A percentile compares a stretch with the other conserved stretches of the same genome.
Evolutionary conservation across 306 rosid genomes (phyloP).

Genomic region (Canavalia ensiformis): DNA sequence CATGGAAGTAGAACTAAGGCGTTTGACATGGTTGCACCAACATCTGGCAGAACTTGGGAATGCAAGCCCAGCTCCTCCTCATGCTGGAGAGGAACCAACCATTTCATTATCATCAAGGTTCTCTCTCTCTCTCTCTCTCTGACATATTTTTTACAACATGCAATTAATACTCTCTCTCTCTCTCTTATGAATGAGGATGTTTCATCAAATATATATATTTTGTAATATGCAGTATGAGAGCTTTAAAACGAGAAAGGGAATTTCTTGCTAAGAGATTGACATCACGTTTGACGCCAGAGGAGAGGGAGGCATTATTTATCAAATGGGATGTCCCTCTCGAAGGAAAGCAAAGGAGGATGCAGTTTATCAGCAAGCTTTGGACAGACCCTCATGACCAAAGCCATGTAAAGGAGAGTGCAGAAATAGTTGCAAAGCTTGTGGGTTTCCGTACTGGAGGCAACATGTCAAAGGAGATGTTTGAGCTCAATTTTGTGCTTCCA

Average conservation of each 20-base stretch:
- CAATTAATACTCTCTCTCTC: background rate
- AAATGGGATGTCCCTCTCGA: constrained; percentile 97
- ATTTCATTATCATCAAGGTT: constrained; percentile 95
- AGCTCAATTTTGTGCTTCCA: constrained; percentile 88
- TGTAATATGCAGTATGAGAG: constrained; percentile 71
- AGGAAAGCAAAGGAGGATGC: constrained; percentile 92
- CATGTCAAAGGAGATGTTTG: constrained; percentile 97
- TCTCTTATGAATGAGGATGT: background rate
- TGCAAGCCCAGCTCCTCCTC: constrained; percentile 98
- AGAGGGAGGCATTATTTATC: constrained; percentile 82
- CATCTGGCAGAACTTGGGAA: constrained; percentile 89
- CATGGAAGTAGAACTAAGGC: constrained; percentile 94
- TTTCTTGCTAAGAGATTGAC: constrained; percentile 93
- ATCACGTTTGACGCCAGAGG: constrained; percentile 81
- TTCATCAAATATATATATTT: constrained; percentile 23
- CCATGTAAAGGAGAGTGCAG: constrained; percentile 94
- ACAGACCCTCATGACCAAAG: constrained; percentile 79
- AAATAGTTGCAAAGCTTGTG: constrained; percentile 93
- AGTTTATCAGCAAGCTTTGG: constrained; percentile 94
- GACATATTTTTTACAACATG: too few relatives aligned
- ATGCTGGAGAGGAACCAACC: constrained; percentile 79
- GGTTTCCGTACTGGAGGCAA: constrained; percentile 93
- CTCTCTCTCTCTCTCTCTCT: constrained; percentile 7
- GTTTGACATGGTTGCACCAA: constrained; percentile 94
- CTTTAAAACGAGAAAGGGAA: constrained; percentile 88